phyloP scores from a whole-genome alignment of 257 asterid genomes.

The Solanum tarijense region DNA sequence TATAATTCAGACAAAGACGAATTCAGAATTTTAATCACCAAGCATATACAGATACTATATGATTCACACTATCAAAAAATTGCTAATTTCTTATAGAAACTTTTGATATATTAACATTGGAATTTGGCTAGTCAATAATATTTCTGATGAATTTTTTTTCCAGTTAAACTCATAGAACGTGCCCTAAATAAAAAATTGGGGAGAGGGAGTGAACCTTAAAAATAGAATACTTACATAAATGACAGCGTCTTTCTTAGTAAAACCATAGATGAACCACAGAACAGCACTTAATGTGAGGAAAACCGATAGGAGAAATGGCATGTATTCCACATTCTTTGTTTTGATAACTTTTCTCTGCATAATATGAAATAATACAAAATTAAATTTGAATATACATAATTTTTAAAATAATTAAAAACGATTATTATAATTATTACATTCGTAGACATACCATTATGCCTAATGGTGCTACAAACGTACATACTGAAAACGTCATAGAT shows the following conservation, averaged over 20 bases:
- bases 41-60: not conserved
- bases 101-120: not conserved
- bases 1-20: not conserved
- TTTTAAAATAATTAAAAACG: not conserved
- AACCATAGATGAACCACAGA: constrained; percentile 60
- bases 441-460: constrained; percentile 31
- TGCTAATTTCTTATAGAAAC: not conserved
- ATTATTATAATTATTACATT: not conserved
- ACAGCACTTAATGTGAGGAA: constrained; percentile 64
- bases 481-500: constrained; percentile 30
- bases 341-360: constrained; percentile 43
- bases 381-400: not conserved
- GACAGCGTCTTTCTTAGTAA: constrained; percentile 16
- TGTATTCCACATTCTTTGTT: constrained; percentile 61
- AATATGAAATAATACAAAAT: not conserved
- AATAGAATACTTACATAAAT: constrained; percentile 37
- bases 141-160: not conserved
- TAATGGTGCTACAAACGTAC: constrained; percentile 46
- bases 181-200: no score
- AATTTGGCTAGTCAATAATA: not conserved
- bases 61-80: not conserved
- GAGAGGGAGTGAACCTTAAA: not conserved
- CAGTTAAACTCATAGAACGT: no score
- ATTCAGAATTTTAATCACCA: not conserved
- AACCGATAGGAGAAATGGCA: constrained; percentile 59